Base-by-base conservation (phyloP, 2,329 filamentous ascomycete species). In the Onygena corvina region DNA sequence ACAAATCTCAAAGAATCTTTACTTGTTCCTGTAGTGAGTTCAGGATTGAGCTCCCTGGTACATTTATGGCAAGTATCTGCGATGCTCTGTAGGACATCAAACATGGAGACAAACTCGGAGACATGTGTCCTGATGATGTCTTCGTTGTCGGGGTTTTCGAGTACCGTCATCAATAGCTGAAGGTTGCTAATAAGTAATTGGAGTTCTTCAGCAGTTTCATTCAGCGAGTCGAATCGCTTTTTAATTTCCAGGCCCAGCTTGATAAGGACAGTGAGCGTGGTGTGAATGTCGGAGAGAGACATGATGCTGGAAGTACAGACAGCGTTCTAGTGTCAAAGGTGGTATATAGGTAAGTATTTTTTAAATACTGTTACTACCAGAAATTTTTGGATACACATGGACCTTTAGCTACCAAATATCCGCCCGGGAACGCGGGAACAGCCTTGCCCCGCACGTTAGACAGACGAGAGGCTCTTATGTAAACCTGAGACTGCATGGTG, bases 121-220 rank as follows among this genome's bases (percentile, higher is more conserved):
- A 7, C 42, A 30, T 46, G 20, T 7, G 42, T 30, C 25, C 16
- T 46, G 5, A 46, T 46, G 20, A 46, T 46, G 25, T 46, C 27
- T 6, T 46, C 42, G 14, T 46, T 46, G 5, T 12, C 16, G 20
- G 42, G 46, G 25, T 48, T 48, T 20, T 48, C 46, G 25, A 48
- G 38, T 6, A 48, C 16, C 30, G 7, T 48, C 30, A 48, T 11
- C 46, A 48, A 35, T 2, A 48, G 46, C 20, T 16, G 7, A 38
- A 48, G 30, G 46, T 20, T 48, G 46, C 16, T 38, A 21, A 21
- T 36, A 1, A 48, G 27, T 21, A 48, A 21, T 25, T 48, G 46
- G 25, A 48, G 46, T 14, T 48, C 46, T 20, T 48, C 46, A 20
- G 46, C 46, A 48, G 46, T 31, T 25, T 48, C 14, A 16, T 36